These are phyloP conservation scores for Fusarium concolor DNA, from an alignment of 2,329 filamentous ascomycete species.

Conservation along the genomic window DNA sequence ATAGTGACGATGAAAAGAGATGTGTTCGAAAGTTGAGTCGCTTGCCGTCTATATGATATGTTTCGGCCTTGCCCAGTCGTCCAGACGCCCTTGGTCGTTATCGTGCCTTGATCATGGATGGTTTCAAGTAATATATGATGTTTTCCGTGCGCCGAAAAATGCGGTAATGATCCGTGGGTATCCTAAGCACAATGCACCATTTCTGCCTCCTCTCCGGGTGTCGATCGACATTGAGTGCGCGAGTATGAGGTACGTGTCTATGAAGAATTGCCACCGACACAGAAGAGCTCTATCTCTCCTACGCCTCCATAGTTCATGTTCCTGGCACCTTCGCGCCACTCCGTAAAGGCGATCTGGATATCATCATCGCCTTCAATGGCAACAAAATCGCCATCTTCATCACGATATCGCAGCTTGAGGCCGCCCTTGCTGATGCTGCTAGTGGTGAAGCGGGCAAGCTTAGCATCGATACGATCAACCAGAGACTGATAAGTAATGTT, in stretches of 20 bases:
- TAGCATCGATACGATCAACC: conserved; percentile 95
- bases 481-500: conserved; percentile 95
- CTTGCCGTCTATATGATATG: conserved; percentile 51
- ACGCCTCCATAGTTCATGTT: conserved; percentile 74
- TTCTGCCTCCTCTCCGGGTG: conserved; percentile 31
- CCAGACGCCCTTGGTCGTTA: conserved; percentile 43
- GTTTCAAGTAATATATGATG: conserved; percentile 43
- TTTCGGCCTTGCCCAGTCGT: conserved; percentile 36
- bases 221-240: conserved; percentile 18
- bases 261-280: conserved; percentile 64
- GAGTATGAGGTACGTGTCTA: conserved; percentile 20
- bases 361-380: conserved; percentile 96
- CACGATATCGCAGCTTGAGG: conserved; percentile 88
- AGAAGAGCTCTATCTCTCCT: conserved; percentile 91
- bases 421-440: conserved; percentile 85
- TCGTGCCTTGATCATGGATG: conserved; percentile 42
- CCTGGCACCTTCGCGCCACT: conserved; percentile 81
- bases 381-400: conserved; percentile 93
- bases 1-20: conserved; percentile 32
- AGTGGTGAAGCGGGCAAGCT: conserved; percentile 86
- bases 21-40: conserved; percentile 42
- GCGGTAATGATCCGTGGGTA: conserved; percentile 48
- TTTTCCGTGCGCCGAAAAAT: conserved; percentile 50
- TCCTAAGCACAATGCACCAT: conserved; percentile 46
- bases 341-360: conserved; percentile 93